Conservation (phyloP, 2,329 filamentous ascomycete species). For the Aspergillus sp. region DNA sequence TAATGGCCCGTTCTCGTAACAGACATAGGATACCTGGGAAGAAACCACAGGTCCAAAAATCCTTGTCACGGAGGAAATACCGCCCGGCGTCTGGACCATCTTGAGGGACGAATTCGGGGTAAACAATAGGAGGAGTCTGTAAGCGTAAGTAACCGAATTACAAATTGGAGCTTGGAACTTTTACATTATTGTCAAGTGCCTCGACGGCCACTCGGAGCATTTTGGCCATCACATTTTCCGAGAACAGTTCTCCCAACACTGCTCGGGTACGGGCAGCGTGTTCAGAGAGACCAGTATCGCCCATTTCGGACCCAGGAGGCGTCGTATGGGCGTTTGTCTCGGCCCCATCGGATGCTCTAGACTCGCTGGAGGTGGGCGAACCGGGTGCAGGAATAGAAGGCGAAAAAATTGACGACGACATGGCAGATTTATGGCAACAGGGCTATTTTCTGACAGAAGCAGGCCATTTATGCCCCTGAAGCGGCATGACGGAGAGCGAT, state of each 20-base stretch:
- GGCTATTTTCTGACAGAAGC: neutral
- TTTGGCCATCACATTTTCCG: slow-evolving; percentile 23
- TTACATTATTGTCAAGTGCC: slow-evolving; percentile 13
- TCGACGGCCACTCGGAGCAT: slow-evolving; percentile 19
- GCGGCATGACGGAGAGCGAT: too few species aligned
- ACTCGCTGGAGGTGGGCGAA: neutral
- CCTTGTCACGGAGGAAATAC: slow-evolving; percentile 20
- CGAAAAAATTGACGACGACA: neutral
- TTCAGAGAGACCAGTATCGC: neutral
- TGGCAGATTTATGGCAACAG: neutral
- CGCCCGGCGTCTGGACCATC: slow-evolving; percentile 11
- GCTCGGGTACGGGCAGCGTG: neutral
- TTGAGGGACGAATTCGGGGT: slow-evolving; percentile 20
- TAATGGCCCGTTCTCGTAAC: slow-evolving; percentile 23
- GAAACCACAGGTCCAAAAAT: slow-evolving; percentile 33
- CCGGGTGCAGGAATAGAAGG: neutral
- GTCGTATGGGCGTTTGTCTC: neutral
- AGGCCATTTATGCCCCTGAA: neutral
- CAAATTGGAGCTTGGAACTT: too few species aligned
- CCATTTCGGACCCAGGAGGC: neutral
- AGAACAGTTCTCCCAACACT: slow-evolving; percentile 13
- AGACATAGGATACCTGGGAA: slow-evolving; percentile 26
- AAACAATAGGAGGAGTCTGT: slow-evolving; percentile 11
- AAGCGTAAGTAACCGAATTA: neutral
- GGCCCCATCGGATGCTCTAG: neutral